Base-by-base conservation (phyloP, 1,284 basidiomycete species). In the Boletellus deceptivus region DNA sequence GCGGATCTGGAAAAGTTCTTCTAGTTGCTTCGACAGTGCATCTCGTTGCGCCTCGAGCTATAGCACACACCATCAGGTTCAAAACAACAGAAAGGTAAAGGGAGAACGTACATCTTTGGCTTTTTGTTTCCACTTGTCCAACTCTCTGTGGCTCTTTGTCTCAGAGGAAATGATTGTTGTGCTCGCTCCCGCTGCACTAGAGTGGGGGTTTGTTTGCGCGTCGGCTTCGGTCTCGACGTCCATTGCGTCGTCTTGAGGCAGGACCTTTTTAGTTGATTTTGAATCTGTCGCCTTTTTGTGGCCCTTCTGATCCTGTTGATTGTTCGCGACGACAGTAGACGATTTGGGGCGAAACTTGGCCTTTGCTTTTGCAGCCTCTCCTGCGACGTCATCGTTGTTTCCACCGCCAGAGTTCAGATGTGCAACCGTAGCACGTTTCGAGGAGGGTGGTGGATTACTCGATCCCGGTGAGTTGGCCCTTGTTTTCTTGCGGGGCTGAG, bases 1-100 rank as follows among this genome's bases (percentile, higher is more conserved):
- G 48, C 84, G 76, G 36, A 82, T 67, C 36, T 75, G 71, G 49
- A 79, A 73, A 7, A 79, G 59, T 53, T 86, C 82, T 44, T 87
- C 76, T 13, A 88, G 57, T 52, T 84, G 79, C 33, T 71, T 66
- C 37, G 72, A 70, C 3, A 88, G 60, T 22, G 74, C 68, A 47
- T 78, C 73, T 47, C 78, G 73, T 49, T 80, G 77, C 14, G 59
- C 55, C 50, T 76, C 64, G 4, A 73, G 66, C 78, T 82, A 51
- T 29, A 10, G 44, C 47, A 49, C 20, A 46, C 51, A 40, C 46
- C 20, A 34, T 46, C 46, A 33, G 25, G 22, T 27, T 40, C 37
- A 17, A 17, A 29, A 33, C 27, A 29, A 46, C 17, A 35, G 44
- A 33, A 7, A 31, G n/a, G 14, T 22, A 27, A 46, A 11, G 8